Conservation (phyloP, 164 flowering plant species). For the Euptelea pleiosperma region DNA sequence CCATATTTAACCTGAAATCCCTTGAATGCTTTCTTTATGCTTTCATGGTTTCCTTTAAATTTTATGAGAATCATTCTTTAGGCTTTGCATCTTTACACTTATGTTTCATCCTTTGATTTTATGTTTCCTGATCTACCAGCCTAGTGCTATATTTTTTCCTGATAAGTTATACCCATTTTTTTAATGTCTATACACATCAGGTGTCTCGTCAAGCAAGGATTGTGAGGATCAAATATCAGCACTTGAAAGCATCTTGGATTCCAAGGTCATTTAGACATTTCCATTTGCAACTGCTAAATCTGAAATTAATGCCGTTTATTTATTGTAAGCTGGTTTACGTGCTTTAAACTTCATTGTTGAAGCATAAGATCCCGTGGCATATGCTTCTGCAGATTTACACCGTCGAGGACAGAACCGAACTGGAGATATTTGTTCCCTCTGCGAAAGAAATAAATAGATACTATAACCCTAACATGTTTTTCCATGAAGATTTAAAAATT, state of each 20-base stretch:
- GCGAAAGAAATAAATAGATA: constrained; percentile 45
- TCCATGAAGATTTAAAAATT: constrained; percentile 36
- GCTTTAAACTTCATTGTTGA: background rate
- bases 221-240: constrained; percentile 67
- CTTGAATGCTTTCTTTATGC: too few species aligned
- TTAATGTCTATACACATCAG: constrained; percentile 27
- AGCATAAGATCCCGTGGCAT: background rate
- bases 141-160: background rate
- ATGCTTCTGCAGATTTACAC: constrained; percentile 52
- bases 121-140: background rate
- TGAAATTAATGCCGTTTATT: background rate
- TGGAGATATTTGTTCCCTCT: constrained; percentile 54
- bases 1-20: too few species aligned
- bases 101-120: background rate
- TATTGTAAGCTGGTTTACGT: background rate
- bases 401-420: constrained; percentile 49
- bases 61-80: background rate
- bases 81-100: background rate
- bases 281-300: too few species aligned
- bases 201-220: constrained; percentile 51
- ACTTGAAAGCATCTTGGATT: constrained; percentile 78
- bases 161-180: background rate
- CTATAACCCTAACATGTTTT: constrained; percentile 36
- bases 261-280: constrained; percentile 41
- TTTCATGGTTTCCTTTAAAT: too few species aligned